Conservation (phyloP, 2,329 filamentous ascomycete genomes). For the Penicillium fuscoglaucum region DNA sequence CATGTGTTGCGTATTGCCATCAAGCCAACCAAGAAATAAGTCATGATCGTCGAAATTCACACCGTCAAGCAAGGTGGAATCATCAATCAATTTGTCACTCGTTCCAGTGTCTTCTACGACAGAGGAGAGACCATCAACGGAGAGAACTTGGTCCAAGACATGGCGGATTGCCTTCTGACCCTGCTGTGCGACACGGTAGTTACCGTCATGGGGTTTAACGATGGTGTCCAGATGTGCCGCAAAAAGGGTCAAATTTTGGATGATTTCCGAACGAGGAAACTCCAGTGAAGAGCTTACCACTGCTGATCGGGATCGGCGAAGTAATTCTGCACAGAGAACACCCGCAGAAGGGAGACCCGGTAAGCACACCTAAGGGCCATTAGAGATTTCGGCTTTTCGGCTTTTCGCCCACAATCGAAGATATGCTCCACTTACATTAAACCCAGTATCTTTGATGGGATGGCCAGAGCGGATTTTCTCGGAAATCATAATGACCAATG, state of each 20-base stretch:
- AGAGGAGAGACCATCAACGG: not conserved
- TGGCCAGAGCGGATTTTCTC: conserved; percentile 13
- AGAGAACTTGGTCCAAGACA: conserved; percentile 26
- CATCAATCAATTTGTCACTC: not conserved
- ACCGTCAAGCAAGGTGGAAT: not conserved
- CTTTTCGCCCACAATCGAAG: too few species aligned
- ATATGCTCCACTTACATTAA: not conserved
- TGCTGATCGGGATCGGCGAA: conserved; percentile 18
- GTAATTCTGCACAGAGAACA: conserved; percentile 31
- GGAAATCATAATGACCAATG: conserved; percentile 17
- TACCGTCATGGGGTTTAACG: conserved; percentile 23
- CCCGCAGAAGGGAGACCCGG: conserved; percentile 31
- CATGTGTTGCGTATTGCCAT: conserved; percentile 6
- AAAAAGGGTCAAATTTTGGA: conserved; percentile 33
- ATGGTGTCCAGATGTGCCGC: conserved; percentile 26
- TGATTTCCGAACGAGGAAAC: conserved; percentile 30
- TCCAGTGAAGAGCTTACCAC: not conserved
- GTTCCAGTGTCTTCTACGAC: not conserved
- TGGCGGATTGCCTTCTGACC: conserved; percentile 23
- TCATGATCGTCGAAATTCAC: conserved; percentile 6
- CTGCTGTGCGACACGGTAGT: conserved; percentile 28
- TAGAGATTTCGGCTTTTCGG: too few species aligned
- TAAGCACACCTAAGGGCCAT: conserved; percentile 9
- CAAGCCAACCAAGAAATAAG: conserved; percentile 9
- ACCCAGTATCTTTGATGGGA: conserved; percentile 14